phyloP scores from a whole-genome alignment of 257 asterid genomes.

The Thymus quinquecostatus region DNA sequence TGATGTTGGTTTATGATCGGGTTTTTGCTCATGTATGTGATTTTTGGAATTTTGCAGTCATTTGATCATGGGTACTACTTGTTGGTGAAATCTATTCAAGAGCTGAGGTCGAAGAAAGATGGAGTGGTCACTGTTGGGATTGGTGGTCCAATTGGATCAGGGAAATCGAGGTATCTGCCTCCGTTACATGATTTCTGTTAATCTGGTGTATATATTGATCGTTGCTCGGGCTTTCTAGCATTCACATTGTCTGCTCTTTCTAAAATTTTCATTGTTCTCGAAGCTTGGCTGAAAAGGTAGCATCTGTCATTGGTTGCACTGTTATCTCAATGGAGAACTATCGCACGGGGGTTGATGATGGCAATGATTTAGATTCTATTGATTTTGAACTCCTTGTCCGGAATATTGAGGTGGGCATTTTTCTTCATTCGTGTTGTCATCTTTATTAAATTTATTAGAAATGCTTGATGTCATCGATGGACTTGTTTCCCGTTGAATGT shows the following conservation, averaged over 20 bases:
- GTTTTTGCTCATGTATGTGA: background rate
- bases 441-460: slow-evolving; percentile 11
- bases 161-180: slow-evolving; percentile 78
- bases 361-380: slow-evolving; percentile 82
- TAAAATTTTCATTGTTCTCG: slow-evolving; percentile 51
- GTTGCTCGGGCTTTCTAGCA: background rate
- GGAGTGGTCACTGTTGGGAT: slow-evolving; percentile 90
- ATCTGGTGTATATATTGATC: background rate
- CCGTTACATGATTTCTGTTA: slow-evolving; percentile 6
- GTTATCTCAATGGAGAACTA: slow-evolving; percentile 95
- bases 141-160: slow-evolving; percentile 99
- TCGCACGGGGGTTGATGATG: slow-evolving; percentile 90
- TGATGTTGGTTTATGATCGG: slow-evolving; percentile 23
- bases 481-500: background rate
- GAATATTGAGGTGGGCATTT: slow-evolving; percentile 79
- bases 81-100: slow-evolving; percentile 95
- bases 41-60: slow-evolving; percentile 59
- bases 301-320: slow-evolving; percentile 88
- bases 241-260: slow-evolving; percentile 24
- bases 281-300: slow-evolving; percentile 98
- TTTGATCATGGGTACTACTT: slow-evolving; percentile 98
- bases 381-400: slow-evolving; percentile 87
- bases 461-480: slow-evolving; percentile 6
- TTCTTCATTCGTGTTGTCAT: background rate
- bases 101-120: slow-evolving; percentile 89